These are phyloP conservation scores for Biscogniauxia marginata DNA, from an alignment of 2,329 filamentous ascomycete species.

Conservation along the genomic window DNA sequence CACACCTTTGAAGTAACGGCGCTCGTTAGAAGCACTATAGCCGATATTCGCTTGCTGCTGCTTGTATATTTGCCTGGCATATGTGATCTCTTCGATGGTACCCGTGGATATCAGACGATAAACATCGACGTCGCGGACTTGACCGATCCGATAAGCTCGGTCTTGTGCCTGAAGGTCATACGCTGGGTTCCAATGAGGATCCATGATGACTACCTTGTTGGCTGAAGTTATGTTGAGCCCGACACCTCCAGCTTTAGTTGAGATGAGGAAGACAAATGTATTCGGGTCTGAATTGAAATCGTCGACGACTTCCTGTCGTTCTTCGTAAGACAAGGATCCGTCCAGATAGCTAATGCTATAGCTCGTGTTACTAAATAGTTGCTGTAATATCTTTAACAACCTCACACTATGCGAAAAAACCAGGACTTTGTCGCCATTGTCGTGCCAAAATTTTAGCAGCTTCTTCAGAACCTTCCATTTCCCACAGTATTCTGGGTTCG, in stretches of 20 bases:
- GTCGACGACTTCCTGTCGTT: conserved; percentile 78
- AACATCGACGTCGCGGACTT: conserved; percentile 89
- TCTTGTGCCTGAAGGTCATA: conserved; percentile 96
- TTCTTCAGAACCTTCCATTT: conserved; percentile 94
- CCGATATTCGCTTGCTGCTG: conserved; percentile 98
- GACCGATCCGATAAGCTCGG: conserved; percentile 91
- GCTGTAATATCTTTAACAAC: conserved; percentile 77
- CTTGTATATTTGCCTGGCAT: conserved; percentile 96
- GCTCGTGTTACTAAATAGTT: conserved; percentile 81
- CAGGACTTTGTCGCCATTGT: conserved; percentile 87
- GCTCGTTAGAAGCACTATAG: conserved; percentile 87
- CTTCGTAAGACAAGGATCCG: conserved; percentile 78
- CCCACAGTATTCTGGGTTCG: conserved; percentile 88
- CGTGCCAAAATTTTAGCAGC: conserved; percentile 85
- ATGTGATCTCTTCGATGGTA: conserved; percentile 96
- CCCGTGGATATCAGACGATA: conserved; percentile 88
- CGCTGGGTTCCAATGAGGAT: conserved; percentile 96
- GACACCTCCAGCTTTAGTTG: conserved; percentile 87
- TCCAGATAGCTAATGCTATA: conserved; percentile 93
- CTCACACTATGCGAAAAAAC: conserved; percentile 93
- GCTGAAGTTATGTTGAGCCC: conserved; percentile 96
- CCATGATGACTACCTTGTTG: conserved; percentile 96
- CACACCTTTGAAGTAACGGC: conserved; percentile 92
- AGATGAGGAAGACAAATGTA: conserved; percentile 95
- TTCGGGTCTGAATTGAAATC: conserved; percentile 85